Conservation (phyloP, 2,329 filamentous ascomycete species). For the Bipolaris oryzae region DNA sequence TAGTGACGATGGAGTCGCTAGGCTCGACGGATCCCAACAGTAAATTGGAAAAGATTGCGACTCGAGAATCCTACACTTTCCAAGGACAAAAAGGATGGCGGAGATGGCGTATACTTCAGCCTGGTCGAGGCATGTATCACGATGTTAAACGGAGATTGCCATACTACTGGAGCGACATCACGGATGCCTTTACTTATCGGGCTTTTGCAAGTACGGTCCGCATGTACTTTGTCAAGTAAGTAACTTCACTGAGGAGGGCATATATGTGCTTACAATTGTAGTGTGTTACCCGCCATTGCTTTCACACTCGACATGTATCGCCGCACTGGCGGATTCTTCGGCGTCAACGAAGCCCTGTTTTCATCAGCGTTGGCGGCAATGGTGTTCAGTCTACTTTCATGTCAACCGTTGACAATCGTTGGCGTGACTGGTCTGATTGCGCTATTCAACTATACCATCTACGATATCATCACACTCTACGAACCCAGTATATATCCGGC, state of each 20-base stretch:
- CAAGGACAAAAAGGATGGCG: constrained; percentile 51
- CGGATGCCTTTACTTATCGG: constrained; percentile 61
- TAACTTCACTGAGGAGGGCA: too few relatives aligned
- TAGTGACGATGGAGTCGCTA: constrained; percentile 8
- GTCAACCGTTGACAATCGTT: constrained; percentile 63
- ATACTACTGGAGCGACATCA: constrained; percentile 63
- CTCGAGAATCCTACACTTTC: constrained; percentile 42
- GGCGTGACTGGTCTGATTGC: constrained; percentile 60
- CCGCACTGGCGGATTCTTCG: constrained; percentile 60
- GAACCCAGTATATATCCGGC: constrained; percentile 59
- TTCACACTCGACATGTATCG: constrained; percentile 65
- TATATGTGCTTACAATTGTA: constrained; percentile 20
- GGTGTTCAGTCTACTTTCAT: constrained; percentile 59
- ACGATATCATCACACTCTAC: constrained; percentile 60
- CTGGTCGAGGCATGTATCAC: constrained; percentile 61
- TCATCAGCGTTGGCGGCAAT: constrained; percentile 62
- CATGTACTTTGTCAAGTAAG: constrained; percentile 64
- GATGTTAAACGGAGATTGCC: constrained; percentile 60
- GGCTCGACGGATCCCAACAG: neutral
- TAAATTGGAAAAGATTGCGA: constrained; percentile 24
- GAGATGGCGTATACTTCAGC: constrained; percentile 50
- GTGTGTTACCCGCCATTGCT: constrained; percentile 63
- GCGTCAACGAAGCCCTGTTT: constrained; percentile 63
- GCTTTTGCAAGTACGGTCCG: constrained; percentile 61
- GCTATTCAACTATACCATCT: constrained; percentile 66